Conservation (phyloP, 768 basidiomycete genomes). For the Lactifluus volemus region DNA sequence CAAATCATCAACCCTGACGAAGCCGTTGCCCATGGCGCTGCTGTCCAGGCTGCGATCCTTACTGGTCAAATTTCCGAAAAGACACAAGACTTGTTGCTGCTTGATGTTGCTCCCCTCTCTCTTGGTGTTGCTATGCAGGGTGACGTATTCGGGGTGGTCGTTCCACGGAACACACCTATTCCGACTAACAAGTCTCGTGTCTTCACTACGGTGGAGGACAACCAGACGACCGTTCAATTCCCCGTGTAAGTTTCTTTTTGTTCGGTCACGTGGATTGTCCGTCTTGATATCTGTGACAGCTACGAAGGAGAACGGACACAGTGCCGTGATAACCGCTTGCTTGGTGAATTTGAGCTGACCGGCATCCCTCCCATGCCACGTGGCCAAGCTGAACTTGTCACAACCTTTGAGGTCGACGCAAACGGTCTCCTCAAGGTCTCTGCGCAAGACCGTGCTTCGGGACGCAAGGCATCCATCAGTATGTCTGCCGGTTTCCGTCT, state of each 20-base stretch:
- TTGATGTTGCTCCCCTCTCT: conserved; percentile 96
- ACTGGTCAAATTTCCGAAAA: conserved; percentile 98
- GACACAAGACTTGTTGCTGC: conserved; percentile 95
- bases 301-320: conserved; percentile 99
- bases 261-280: neutral
- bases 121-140: conserved; percentile 99
- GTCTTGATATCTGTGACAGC: conserved; percentile 27
- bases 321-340: conserved; percentile 97
- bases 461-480: conserved; percentile 98
- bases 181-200: conserved; percentile 98
- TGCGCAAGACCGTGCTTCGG: conserved; percentile 95
- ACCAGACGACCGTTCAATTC: conserved; percentile 99
- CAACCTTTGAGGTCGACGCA: conserved; percentile 99
- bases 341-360: conserved; percentile 98
- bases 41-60: conserved; percentile 98
- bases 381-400: conserved; percentile 98
- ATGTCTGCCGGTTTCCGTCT: conserved; percentile 26
- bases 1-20: conserved; percentile 99
- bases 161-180: conserved; percentile 98
- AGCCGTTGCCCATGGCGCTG: conserved; percentile 99
- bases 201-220: conserved; percentile 99
- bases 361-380: conserved; percentile 99
- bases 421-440: conserved; percentile 99
- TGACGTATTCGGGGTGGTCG: conserved; percentile 98
- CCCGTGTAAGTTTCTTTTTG: conserved; percentile 59